Conservation (phyloP, 306 rosid species). For the Trifolium repens region DNA sequence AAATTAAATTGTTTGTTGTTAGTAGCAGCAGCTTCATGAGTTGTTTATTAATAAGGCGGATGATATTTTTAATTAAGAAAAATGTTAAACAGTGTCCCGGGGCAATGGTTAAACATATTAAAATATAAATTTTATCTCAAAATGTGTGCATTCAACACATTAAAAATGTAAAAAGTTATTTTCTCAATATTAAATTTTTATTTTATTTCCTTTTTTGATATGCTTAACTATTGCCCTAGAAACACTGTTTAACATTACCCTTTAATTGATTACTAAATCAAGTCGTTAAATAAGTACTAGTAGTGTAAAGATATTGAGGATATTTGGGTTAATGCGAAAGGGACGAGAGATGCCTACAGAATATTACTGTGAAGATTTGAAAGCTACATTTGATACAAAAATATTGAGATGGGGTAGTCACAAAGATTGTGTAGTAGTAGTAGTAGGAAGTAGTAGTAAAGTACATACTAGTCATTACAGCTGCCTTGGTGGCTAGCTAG, state of each 20-base stretch:
- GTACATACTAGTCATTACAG: background rate
- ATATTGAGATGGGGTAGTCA: constrained; percentile 53
- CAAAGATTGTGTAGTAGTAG: constrained; percentile 34
- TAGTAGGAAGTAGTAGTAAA: too few relatives aligned
- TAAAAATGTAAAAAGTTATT: too few relatives aligned
- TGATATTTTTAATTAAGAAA: constrained; percentile 11
- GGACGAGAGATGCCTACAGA: constrained; percentile 66
- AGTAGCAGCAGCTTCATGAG: constrained; percentile 25
- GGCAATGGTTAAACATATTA: too few relatives aligned
- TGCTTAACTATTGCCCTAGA: too few relatives aligned
- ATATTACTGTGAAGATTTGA: constrained; percentile 70
- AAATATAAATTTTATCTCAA: too few relatives aligned
- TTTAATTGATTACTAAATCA: too few relatives aligned
- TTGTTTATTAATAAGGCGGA: constrained; percentile 38
- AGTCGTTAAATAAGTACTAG: too few relatives aligned
- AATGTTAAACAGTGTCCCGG: too few relatives aligned
- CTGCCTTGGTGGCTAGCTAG: constrained; percentile 2
- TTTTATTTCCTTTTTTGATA: too few relatives aligned
- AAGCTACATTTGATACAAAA: constrained; percentile 61
- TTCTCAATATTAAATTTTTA: too few relatives aligned
- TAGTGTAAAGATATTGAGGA: constrained; percentile 45
- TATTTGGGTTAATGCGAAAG: constrained; percentile 68
- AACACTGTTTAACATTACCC: too few relatives aligned
- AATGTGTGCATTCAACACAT: too few relatives aligned
- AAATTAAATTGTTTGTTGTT: constrained; percentile 19